Evolutionary conservation across 768 basidiomycete species (phyloP).

Genomic region (Sporobolomyces pararoseus): DNA sequence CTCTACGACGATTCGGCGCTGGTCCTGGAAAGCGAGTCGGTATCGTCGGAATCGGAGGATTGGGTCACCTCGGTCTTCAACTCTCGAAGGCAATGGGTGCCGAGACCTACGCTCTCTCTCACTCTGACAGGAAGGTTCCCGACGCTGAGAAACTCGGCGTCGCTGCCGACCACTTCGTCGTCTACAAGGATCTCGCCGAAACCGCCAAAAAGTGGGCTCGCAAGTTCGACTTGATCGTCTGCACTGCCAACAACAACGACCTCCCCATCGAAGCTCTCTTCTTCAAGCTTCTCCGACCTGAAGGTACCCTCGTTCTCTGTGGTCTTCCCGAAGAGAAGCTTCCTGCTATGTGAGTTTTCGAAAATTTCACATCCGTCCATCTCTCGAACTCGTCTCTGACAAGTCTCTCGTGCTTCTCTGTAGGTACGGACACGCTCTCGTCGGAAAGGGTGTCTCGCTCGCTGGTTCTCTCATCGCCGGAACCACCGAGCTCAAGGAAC

Average conservation of each 20-base stretch:
- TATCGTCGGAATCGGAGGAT: constrained; percentile 56
- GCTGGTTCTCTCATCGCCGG: constrained; percentile 56
- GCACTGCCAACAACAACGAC: constrained; percentile 47
- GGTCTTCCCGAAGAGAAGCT: constrained; percentile 57
- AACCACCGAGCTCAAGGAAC: constrained; percentile 57
- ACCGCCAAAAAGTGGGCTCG: constrained; percentile 30
- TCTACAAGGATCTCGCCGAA: constrained; percentile 29
- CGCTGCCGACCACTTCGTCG: constrained; percentile 37
- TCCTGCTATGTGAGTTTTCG: constrained; percentile 4
- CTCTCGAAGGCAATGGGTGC: constrained; percentile 48
- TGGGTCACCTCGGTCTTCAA: constrained; percentile 25
- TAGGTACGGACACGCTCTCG: constrained; percentile 41
- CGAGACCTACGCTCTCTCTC: constrained; percentile 60
- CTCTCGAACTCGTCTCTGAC: no score
- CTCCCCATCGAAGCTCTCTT: constrained; percentile 56
- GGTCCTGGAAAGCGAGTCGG: constrained; percentile 66
- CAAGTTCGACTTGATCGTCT: constrained; percentile 50
- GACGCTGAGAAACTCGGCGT: constrained; percentile 59
- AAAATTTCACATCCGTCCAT: no score
- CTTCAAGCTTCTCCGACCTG: constrained; percentile 56
- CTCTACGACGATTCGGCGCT: constrained; percentile 52
- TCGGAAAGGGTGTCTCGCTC: constrained; percentile 42
- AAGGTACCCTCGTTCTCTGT: constrained; percentile 58
- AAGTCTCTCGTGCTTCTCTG: no score
- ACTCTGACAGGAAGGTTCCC: constrained; percentile 56